Conservation (phyloP, 768 basidiomycete species). For the Guyanaporus albipodus region DNA sequence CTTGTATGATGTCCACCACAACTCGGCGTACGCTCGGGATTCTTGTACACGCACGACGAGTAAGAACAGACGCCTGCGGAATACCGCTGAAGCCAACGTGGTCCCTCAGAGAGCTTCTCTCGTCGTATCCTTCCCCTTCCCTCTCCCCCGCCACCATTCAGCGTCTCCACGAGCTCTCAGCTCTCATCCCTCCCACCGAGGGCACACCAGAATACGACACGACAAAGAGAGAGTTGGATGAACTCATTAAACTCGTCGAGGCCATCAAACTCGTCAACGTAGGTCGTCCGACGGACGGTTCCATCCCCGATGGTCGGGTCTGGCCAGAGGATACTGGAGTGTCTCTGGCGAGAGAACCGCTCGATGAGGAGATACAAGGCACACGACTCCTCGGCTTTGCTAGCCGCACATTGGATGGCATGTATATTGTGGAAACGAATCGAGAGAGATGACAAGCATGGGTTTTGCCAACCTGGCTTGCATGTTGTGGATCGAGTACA, state of each 20-base stretch:
- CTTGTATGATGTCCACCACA: constrained; percentile 5
- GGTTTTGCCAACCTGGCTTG: no score
- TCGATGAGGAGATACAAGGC: constrained; percentile 34
- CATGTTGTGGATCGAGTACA: no score
- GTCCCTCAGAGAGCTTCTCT: constrained; percentile 74
- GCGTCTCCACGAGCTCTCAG: constrained; percentile 68
- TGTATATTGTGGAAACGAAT: constrained; percentile 60
- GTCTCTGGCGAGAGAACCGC: constrained; percentile 19
- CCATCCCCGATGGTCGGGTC: constrained; percentile 39
- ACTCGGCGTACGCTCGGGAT: not conserved
- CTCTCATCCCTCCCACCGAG: constrained; percentile 61
- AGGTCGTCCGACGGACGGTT: constrained; percentile 23
- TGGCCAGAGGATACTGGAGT: constrained; percentile 40
- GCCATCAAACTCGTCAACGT: constrained; percentile 65
- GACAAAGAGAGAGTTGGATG: constrained; percentile 60
- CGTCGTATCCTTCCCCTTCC: constrained; percentile 69
- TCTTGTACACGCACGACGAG: constrained; percentile 6
- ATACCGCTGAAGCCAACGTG: constrained; percentile 69
- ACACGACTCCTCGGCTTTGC: constrained; percentile 49
- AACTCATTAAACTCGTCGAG: constrained; percentile 73
- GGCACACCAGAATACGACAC: constrained; percentile 49
- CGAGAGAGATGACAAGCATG: constrained; percentile 19
- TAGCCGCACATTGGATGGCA: constrained; percentile 41
- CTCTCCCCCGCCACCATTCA: constrained; percentile 55
- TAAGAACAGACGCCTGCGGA: constrained; percentile 51